These are phyloP conservation scores for Cordyceps tenuipes DNA, from an alignment of 2,329 filamentous ascomycete species.

Conservation along the genomic window DNA sequence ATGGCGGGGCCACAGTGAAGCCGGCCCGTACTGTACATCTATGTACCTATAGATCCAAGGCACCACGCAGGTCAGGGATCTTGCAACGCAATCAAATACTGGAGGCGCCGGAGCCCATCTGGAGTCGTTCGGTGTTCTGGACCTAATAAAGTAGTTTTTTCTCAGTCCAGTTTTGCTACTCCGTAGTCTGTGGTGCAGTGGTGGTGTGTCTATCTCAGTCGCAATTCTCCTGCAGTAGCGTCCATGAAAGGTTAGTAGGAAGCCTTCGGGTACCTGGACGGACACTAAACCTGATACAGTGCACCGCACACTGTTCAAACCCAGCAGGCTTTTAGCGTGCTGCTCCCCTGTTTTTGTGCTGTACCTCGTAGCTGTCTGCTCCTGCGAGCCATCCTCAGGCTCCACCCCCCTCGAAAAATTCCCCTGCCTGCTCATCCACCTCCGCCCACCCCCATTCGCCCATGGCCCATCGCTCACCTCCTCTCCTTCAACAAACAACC, in stretches of 20 bases:
- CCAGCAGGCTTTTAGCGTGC: neutral
- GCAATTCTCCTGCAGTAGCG: neutral
- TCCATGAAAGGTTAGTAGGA: no score
- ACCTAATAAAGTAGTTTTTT: no score
- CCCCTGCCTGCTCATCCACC: slow-evolving; percentile 16
- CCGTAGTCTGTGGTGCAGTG: neutral
- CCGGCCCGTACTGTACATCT: no score
- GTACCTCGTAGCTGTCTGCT: neutral
- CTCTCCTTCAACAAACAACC: slow-evolving; percentile 31
- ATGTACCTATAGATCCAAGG: no score
- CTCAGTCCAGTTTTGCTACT: neutral
- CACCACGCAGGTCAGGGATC: no score
- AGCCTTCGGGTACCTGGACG: neutral
- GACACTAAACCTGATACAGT: neutral
- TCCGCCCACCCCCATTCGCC: slow-evolving; percentile 18
- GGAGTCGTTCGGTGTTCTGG: neutral
- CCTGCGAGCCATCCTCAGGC: no score
- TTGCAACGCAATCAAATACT: no score
- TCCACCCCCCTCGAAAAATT: slow-evolving; percentile 10
- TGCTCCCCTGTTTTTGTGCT: neutral
- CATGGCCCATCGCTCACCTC: neutral
- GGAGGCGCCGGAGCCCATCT: neutral
- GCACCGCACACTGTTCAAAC: neutral
- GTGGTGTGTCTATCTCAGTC: neutral
- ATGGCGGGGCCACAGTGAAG: slow-evolving; percentile 2